Base-by-base conservation (phyloP, 805 yeast species). In the Pichia nanzhaoensis region DNA sequence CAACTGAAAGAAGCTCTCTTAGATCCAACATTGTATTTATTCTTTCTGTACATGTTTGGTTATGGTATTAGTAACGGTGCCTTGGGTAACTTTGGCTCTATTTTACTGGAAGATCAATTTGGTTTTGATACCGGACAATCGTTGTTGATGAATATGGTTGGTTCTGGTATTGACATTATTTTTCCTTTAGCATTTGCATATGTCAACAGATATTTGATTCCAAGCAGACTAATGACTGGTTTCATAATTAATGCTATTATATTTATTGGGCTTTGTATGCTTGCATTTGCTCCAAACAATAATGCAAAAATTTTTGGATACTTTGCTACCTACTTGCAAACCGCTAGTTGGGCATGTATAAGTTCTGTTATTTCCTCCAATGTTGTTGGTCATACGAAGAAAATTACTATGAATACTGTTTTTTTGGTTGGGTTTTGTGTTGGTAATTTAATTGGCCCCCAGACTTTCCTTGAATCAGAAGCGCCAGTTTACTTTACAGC, bases 31-130 rank as follows among this genome's bases (percentile, higher is more conserved):
- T 69, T 75, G 4, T 78, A 77, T 74, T 51, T 73, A 20, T 65
- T 69, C 56, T 71, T 77, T 39, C 63, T 67, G 53, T 70, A 39
- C 33, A 75, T 53, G 56, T 65, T 10, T 63, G 71, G 43, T 70
- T 55, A 73, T 27, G 59, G 71, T 42, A 69, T 81, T 51, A 83
- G 84, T 41, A 76, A 77, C 53, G 84, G 84, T 54, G 84, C 80
- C 34, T 55, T 75, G 22, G 69, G 78, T 18, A 73, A 69, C 55
- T 76, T 76, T 51, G 71, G 71, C n/a, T 73, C 68, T 47, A 60
- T 67, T 10, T 51, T 69, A 16, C 39, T 50, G 16, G 21, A 39
- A 5, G 30, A 12, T 18, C 32, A 48, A 17, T 52, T 57, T 32
- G 48, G 48, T 12, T 51, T 52, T 32, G 48, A 55, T 1, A 42